phyloP scores from a whole-genome alignment of 805 yeast species.

The Dipodascus geniculatus region DNA sequence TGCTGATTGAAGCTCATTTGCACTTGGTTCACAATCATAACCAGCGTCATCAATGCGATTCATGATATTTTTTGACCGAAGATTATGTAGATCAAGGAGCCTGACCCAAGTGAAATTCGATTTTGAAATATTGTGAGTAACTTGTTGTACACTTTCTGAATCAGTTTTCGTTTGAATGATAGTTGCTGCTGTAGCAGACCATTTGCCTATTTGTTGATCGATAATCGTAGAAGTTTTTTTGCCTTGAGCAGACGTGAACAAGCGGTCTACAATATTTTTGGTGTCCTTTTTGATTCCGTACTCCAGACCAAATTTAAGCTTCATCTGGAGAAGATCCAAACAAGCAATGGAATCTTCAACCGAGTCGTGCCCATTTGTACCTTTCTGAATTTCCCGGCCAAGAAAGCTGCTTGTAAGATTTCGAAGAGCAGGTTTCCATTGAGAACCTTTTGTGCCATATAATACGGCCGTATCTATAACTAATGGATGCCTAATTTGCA shows the following conservation, averaged over 20 bases:
- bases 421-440: conserved; percentile 65
- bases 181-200: conserved; percentile 21
- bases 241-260: conserved; percentile 8
- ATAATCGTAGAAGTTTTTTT: conserved; percentile 27
- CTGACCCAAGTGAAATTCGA: conserved; percentile 43
- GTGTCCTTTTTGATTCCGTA: conserved; percentile 38
- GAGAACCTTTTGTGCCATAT: conserved; percentile 69
- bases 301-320: conserved; percentile 51
- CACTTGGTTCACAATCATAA: conserved; percentile 4
- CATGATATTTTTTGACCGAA: conserved; percentile 21
- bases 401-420: conserved; percentile 53
- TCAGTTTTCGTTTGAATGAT: conserved; percentile 43
- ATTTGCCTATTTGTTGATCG: conserved; percentile 25
- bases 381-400: conserved; percentile 50
- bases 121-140: conserved; percentile 27
- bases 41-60: conserved; percentile 7
- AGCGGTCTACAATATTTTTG: conserved; percentile 8
- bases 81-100: conserved; percentile 47
- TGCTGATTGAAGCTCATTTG: conserved; percentile 14
- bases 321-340: conserved; percentile 60
- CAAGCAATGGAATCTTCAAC: conserved; percentile 78
- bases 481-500: conserved; percentile 58
- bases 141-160: conserved; percentile 40
- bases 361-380: conserved; percentile 72
- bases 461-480: conserved; percentile 73